Evolutionary conservation across 1,284 basidiomycete species (phyloP).

Genomic region (Malassezia nana): DNA sequence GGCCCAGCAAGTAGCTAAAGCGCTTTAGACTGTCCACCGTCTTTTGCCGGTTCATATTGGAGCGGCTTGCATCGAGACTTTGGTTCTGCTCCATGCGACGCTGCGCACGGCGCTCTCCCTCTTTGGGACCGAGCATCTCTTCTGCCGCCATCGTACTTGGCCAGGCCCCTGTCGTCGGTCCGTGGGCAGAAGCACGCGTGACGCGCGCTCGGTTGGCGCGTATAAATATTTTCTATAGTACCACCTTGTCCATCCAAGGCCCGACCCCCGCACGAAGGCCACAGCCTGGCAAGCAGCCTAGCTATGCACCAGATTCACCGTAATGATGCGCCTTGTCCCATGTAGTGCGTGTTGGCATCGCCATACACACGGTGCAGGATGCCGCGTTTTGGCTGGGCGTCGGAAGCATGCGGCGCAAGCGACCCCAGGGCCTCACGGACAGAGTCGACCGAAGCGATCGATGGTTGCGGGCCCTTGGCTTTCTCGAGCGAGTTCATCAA

Average conservation of each 20-base stretch:
- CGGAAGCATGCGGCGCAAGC: constrained; percentile 14
- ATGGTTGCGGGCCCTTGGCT: background rate
- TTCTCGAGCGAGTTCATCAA: background rate
- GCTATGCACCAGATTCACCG: background rate
- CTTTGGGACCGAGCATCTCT: constrained; percentile 24
- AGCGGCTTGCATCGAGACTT: constrained; percentile 29
- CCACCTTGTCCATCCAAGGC: background rate
- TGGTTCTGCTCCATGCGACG: constrained; percentile 33
- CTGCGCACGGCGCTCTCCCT: constrained; percentile 18
- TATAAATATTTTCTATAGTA: constrained; percentile 12
- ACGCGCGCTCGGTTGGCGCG: constrained; percentile 6
- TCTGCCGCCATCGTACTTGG: constrained; percentile 24
- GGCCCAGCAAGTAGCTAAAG: constrained; percentile 43
- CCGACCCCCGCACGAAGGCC: background rate
- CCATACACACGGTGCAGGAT: constrained; percentile 14
- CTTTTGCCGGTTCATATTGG: constrained; percentile 37
- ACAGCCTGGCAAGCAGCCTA: background rate
- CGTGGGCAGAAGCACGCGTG: constrained; percentile 1
- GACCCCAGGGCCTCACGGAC: constrained; percentile 9
- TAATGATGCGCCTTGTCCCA: constrained; percentile 17
- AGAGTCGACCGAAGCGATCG: background rate
- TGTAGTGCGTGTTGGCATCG: constrained; percentile 16
- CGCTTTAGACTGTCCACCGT: constrained; percentile 45
- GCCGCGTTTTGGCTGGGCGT: constrained; percentile 14
- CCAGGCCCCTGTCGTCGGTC: background rate